These are phyloP conservation scores for Penicillium odoratum DNA, from an alignment of 495 filamentous ascomycete species.

Conservation along the genomic window DNA sequence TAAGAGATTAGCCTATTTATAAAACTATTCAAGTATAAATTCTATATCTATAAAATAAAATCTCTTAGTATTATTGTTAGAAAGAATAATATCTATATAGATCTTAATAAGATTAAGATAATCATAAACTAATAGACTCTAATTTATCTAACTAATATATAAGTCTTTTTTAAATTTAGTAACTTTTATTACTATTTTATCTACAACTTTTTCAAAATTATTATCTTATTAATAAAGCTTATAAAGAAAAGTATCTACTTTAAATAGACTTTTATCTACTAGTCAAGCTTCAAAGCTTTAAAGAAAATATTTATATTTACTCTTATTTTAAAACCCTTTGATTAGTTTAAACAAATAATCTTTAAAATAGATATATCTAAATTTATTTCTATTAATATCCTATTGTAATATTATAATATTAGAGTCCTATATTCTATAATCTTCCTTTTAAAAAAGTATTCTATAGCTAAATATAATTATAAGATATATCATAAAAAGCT, in stretches of 20 bases:
- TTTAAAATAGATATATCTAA: not conserved
- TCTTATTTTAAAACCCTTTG: not conserved
- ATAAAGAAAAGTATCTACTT: not conserved
- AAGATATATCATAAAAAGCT: conserved; percentile 1
- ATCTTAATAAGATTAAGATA: conserved; percentile 1
- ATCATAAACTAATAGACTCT: not conserved
- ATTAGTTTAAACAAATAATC: not conserved
- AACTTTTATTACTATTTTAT: not conserved
- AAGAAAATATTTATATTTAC: not conserved
- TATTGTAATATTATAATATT: not conserved
- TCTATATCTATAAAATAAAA: not conserved
- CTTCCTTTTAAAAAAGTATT: not conserved
- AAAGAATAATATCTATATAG: not conserved
- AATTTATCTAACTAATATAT: not conserved
- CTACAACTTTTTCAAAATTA: not conserved
- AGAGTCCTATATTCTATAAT: not conserved
- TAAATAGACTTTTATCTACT: conserved; percentile 1
- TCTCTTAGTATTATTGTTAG: not conserved
- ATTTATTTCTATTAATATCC: not conserved
- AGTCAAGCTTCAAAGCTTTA: not conserved
- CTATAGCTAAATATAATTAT: not conserved
- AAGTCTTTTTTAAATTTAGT: conserved; percentile 1
- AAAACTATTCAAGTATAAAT: conserved; percentile 1
- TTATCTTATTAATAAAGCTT: not conserved
- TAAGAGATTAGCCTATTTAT: not conserved